Evolutionary conservation across 257 asterid genomes (phyloP), one percentile per base, ranked within the genome.

Genomic region (Anisodus tanguticus): DNA sequence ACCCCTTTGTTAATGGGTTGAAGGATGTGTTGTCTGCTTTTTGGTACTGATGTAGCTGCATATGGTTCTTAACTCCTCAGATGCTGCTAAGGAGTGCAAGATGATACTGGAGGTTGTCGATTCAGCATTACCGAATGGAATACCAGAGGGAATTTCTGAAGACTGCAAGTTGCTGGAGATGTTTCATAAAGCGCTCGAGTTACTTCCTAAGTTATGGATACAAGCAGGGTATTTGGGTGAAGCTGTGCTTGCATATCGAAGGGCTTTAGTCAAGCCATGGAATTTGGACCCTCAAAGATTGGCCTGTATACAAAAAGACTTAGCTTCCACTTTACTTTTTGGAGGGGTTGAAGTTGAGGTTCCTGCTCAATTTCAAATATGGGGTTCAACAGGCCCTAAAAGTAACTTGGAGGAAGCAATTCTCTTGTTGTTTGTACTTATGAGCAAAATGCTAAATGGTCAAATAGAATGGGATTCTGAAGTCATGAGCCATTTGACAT

Each of bases 81-180:
- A 95, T 85, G 97, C 98, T 86, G 98, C 99, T 5, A 90, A 86
- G 69, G 98, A 94, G 86, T 95, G 99, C 97, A 93, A 90, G 83
- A 82, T 92, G 31, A 91, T 95, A 76, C 82, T 94, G 90, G 98
- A 95, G 77, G 89, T 93, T 51, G 95, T 94, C 26, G 97, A 95
- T 87, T 88, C 94, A 57, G 99, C 99, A 78, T 86, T 94, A 57
- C 98, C 99, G 9, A 87, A 71, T 41, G 98, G 99, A 62, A 85
- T 90, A 85, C 82, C 88, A 1, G 63, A 72, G 4, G 92, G 88
- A 62, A 86, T 92, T 67, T 88, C 83, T 4, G 92, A 90, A 85
- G 98, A 93, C 47, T 87, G 86, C 66, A 95, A 93, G 88, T 54
- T 95, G 80, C 92, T 90, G 45, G 99, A 93, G 82, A 92, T 91